Conservation (phyloP, 371 early-diverging fungal genomes). For the Actinomucor elegans region DNA sequence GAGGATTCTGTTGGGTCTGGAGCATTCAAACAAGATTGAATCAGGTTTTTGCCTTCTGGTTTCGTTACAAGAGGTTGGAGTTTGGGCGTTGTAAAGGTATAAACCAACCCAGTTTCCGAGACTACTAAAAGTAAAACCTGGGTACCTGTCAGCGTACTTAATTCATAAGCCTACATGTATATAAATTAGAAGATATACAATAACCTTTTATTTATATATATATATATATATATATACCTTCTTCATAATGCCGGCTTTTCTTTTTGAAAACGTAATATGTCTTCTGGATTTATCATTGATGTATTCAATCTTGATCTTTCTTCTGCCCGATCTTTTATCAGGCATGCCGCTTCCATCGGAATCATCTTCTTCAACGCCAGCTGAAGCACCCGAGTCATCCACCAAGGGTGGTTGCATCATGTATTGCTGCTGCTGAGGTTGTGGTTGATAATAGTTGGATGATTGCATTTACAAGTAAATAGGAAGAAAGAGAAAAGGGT, state of each 20-base stretch:
- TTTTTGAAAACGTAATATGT: constrained; percentile 94
- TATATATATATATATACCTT: constrained; percentile 54
- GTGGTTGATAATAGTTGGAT: constrained; percentile 9
- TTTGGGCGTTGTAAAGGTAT: constrained; percentile 96
- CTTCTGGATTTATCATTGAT: constrained; percentile 91
- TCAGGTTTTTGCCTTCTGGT: constrained; percentile 88
- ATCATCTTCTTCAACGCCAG: constrained; percentile 19
- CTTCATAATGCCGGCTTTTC: constrained; percentile 98
- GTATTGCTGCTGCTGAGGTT: constrained; percentile 8
- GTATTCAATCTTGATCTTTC: constrained; percentile 94
- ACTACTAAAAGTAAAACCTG: constrained; percentile 94
- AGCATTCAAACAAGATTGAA: constrained; percentile 89
- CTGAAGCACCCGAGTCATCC: constrained; percentile 12
- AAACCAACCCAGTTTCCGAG: constrained; percentile 95
- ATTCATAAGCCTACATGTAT: constrained; percentile 80
- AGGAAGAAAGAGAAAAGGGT: neutral
- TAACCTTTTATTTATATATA: neutral
- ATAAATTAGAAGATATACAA: no score
- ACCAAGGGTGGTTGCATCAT: constrained; percentile 8
- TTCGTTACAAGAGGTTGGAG: constrained; percentile 92
- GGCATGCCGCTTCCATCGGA: constrained; percentile 41
- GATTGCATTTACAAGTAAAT: constrained; percentile 4
- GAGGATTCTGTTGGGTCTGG: constrained; percentile 53
- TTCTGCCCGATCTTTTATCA: constrained; percentile 71
- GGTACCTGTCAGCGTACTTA: constrained; percentile 95